Base-by-base conservation (phyloP, 202 grass and related monocot species). In the Setaria italica region DNA sequence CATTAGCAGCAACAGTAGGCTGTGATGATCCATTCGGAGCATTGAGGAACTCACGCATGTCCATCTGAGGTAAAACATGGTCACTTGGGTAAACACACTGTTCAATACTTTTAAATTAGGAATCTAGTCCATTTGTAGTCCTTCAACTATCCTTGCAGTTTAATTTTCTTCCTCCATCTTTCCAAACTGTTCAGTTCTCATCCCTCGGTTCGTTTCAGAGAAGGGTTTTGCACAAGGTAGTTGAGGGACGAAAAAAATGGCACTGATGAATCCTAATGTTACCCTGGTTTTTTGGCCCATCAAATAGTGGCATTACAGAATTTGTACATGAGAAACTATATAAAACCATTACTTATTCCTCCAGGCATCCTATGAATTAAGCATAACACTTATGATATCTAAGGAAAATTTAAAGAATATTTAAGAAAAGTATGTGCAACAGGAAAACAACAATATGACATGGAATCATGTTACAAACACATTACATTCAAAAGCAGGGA, bases 41-140 rank as follows among this genome's bases (percentile, higher is more conserved):
- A 89, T 97, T 99, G 50, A 99, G 86, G 58, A 99, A 99, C 67
- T 99, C 90, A 41, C 97, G 92, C 97, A 99, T 94, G 87, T 99
- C 97, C 92, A 92, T 91, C 97, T 99, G 83, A 85, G 46, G 9
- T 53, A 71, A 68, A 70, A 76, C 51, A 86, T 77, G 43, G 63
- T 77, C n/a, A 66, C 39, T 81, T 78, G 80, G n/a, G 75, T 78
- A 53, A 82, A 82, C 64, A 84, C 7, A 64, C 2, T 55, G 30
- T 13, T 41, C 30, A 62, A 39, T 48, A 79, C 17, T 29, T 66
- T 6, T 21, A 67, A 62, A 55, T 32, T 7, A 54, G 64, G 20
- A 59, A 25, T 59, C 56, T 59, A 59, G 56, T 25, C 20, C 21
- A 59, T 25, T 25, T 59, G 56, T 58, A 58, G 55, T 58, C 19